Percentiles rank a stretch among this genome's conserved stretches.
Conservation (phyloP, 305 asterid species). For the Fraxinus xanthoxyloides region DNA sequence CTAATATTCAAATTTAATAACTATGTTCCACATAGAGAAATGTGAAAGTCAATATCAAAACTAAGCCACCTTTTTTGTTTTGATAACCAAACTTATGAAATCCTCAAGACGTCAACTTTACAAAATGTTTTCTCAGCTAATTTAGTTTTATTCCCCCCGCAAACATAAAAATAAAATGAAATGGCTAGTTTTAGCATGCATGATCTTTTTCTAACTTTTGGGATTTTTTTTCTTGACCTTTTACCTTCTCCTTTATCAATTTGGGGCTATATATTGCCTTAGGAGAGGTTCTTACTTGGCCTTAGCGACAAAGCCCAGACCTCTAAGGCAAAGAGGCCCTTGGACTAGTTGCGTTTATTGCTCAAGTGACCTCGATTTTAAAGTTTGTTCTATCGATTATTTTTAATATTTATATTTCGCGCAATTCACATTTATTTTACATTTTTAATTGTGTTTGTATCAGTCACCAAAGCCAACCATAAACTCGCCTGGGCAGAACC, state of each 20-base stretch:
- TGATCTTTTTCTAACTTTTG: too few species aligned
- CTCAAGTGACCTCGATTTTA: neutral
- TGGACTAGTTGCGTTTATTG: neutral
- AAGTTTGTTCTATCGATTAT: neutral
- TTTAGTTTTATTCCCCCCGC: too few species aligned
- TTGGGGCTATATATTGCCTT: too few species aligned
- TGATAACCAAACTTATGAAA: too few species aligned
- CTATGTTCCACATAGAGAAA: neutral
- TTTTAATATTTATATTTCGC: neutral
- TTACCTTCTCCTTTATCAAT: too few species aligned
- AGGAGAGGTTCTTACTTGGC: too few species aligned
- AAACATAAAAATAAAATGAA: too few species aligned
- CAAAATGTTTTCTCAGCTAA: neutral
- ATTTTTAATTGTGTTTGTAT: too few species aligned
- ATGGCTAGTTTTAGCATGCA: too few species aligned
- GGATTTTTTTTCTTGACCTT: too few species aligned
- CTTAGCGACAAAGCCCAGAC: too few species aligned
- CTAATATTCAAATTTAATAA: neutral
- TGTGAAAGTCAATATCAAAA: neutral
- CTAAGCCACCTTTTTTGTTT: neutral
- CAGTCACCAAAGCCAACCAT: neutral
- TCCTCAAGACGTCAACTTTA: neutral
- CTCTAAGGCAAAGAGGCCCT: too few species aligned
- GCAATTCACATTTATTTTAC: neutral
- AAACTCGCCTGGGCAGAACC: neutral